Conservation (phyloP, 164 flowering plant species). For the Nymphaea thermarum region DNA sequence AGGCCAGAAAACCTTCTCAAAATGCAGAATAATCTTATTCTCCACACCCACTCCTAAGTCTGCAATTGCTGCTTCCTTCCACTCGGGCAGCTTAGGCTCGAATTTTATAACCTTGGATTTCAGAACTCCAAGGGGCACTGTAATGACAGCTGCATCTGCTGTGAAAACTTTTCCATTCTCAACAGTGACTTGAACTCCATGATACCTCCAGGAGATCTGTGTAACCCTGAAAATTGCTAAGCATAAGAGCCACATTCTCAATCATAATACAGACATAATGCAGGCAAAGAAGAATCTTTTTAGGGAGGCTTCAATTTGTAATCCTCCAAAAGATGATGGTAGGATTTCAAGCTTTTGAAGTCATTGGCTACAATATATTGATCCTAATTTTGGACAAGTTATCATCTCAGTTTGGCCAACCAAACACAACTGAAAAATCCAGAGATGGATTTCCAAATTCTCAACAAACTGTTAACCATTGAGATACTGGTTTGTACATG, state of each 20-base stretch:
- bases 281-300: background rate
- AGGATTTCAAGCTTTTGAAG: too few relatives aligned
- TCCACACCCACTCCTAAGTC: conserved; percentile 84
- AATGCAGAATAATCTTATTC: conserved; percentile 80
- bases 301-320: background rate
- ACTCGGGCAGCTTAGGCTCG: conserved; percentile 83
- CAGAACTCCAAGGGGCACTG: conserved; percentile 83
- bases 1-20: conserved; percentile 90
- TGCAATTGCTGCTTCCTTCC: conserved; percentile 80
- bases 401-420: too few relatives aligned
- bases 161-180: conserved; percentile 63
- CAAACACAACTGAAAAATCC: too few relatives aligned
- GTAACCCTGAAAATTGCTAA: conserved; percentile 40
- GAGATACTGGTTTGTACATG: too few relatives aligned
- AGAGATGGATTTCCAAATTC: too few relatives aligned
- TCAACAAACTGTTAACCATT: too few relatives aligned
- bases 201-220: conserved; percentile 31
- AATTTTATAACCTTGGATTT: conserved; percentile 51
- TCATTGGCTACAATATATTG: too few relatives aligned
- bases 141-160: conserved; percentile 80
- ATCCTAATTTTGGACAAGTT: too few relatives aligned
- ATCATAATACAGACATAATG: too few relatives aligned
- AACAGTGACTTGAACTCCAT: conserved; percentile 69
- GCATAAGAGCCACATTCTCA: background rate
- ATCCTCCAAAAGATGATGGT: background rate